A percentile compares a stretch with the other conserved stretches of the same genome.
Evolutionary conservation across 1,284 basidiomycete species (phyloP).

Genomic region (Ceratobasidium sp.): DNA sequence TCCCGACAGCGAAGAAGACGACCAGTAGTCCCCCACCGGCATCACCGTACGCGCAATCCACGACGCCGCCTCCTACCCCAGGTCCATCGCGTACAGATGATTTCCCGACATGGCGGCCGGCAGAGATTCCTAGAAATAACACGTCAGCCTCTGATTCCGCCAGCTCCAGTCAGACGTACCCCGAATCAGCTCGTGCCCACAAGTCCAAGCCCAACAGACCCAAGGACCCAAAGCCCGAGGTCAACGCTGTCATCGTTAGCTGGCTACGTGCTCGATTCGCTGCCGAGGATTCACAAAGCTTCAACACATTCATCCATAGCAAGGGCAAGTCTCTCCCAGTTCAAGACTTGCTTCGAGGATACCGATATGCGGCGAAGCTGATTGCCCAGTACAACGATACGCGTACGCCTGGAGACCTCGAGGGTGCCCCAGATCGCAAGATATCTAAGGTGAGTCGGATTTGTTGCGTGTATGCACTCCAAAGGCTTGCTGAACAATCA

Average conservation of each 20-base stretch:
- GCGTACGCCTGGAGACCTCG: slow-evolving; percentile 51
- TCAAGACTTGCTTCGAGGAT: slow-evolving; percentile 60
- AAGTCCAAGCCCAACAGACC: slow-evolving; percentile 31
- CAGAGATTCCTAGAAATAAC: slow-evolving; percentile 21
- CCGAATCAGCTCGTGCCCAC: slow-evolving; percentile 26
- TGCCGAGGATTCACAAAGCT: slow-evolving; percentile 48
- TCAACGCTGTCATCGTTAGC: slow-evolving; percentile 43
- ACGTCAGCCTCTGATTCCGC: slow-evolving; percentile 35
- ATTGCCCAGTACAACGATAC: slow-evolving; percentile 58
- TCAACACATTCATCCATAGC: slow-evolving; percentile 58
- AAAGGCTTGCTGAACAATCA: background rate
- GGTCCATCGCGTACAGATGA: slow-evolving; percentile 40
- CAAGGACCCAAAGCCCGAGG: slow-evolving; percentile 39
- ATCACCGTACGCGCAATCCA: slow-evolving; percentile 32
- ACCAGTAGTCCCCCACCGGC: slow-evolving; percentile 28
- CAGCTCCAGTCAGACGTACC: slow-evolving; percentile 29
- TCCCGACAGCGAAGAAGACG: slow-evolving; percentile 13
- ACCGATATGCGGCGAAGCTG: slow-evolving; percentile 60
- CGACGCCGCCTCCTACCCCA: slow-evolving; percentile 38
- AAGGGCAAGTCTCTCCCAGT: slow-evolving; percentile 58
- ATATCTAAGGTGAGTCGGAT: slow-evolving; percentile 54
- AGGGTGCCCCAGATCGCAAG: slow-evolving; percentile 45
- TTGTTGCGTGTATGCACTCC: background rate
- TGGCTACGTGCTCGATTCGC: slow-evolving; percentile 42
- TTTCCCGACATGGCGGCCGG: slow-evolving; percentile 35